Evolutionary conservation across 2,329 filamentous ascomycete genomes (phyloP).

Genomic region (Stemphylium beticola): DNA sequence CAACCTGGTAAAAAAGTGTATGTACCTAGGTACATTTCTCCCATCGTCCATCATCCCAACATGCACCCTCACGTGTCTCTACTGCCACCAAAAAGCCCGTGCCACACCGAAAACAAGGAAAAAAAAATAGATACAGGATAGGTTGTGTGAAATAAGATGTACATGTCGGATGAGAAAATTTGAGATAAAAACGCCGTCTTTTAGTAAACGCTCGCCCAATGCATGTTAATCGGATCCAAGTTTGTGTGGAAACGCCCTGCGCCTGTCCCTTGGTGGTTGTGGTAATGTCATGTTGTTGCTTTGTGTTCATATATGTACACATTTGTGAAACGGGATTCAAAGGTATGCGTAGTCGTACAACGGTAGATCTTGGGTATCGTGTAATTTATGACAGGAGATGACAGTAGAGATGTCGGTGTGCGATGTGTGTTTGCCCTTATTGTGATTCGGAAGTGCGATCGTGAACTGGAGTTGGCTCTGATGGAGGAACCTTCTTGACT

Average conservation of each 20-base stretch:
- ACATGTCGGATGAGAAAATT: not conserved
- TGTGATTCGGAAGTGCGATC: conserved; percentile 8
- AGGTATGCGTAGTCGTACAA: conserved; percentile 28
- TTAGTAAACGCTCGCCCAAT: conserved; percentile 15
- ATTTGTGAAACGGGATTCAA: conserved; percentile 15
- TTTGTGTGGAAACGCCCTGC: conserved; percentile 18
- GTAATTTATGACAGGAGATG: conserved; percentile 16
- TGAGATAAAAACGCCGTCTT: conserved; percentile 14
- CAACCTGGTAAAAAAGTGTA: no score
- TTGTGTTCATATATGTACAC: conserved; percentile 24
- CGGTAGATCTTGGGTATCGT: conserved; percentile 19
- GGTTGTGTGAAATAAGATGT: not conserved
- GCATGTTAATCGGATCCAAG: conserved; percentile 17
- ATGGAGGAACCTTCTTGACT: conserved; percentile 55
- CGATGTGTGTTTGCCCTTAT: conserved; percentile 13
- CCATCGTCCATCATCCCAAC: not conserved
- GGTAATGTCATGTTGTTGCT: conserved; percentile 9
- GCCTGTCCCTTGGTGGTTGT: conserved; percentile 5
- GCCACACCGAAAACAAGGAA: not conserved
- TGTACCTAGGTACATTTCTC: no score
- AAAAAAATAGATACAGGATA: not conserved
- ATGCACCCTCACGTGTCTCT: no score
- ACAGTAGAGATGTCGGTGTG: conserved; percentile 19
- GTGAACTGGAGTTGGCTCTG: conserved; percentile 21
- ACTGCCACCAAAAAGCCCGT: not conserved